Evolutionary conservation across 495 filamentous ascomycete genomes (phyloP).

Genomic region (Talaromyces nanjingensis): DNA sequence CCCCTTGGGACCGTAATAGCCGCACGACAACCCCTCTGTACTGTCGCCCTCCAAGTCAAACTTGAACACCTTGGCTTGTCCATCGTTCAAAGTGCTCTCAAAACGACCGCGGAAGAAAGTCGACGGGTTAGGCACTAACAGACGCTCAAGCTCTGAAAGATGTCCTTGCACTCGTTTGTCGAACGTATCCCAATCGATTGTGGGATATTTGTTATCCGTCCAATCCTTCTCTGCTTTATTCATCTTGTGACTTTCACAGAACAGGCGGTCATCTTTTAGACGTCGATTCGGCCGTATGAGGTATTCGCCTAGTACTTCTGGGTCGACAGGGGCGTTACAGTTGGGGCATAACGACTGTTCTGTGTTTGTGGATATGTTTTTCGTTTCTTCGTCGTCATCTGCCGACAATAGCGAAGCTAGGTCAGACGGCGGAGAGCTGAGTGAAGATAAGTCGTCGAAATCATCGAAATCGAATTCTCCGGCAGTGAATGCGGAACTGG

Average conservation of each 20-base stretch:
- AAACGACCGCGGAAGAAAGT: constrained; percentile 61
- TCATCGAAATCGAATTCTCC: constrained; percentile 12
- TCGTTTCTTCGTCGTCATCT: background rate
- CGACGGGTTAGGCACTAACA: constrained; percentile 48
- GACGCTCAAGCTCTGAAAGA: constrained; percentile 42
- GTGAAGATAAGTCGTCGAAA: constrained; percentile 19
- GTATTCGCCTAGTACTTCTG: constrained; percentile 40
- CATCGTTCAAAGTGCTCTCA: constrained; percentile 48
- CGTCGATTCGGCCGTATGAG: constrained; percentile 43
- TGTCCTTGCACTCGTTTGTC: constrained; percentile 55
- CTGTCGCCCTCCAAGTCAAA: constrained; percentile 36
- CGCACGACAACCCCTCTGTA: constrained; percentile 47
- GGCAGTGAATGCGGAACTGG: constrained; percentile 19
- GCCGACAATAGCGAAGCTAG: constrained; percentile 10
- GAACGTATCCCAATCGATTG: constrained; percentile 68
- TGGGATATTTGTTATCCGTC: constrained; percentile 60
- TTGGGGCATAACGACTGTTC: constrained; percentile 51
- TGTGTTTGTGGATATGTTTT: background rate
- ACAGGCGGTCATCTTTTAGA: constrained; percentile 52
- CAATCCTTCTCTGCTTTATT: constrained; percentile 53
- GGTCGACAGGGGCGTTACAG: constrained; percentile 56
- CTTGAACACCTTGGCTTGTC: constrained; percentile 54
- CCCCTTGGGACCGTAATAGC: constrained; percentile 85
- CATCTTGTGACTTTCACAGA: constrained; percentile 67
- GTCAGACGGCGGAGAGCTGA: constrained; percentile 14